Percentiles rank a stretch among this genome's conserved stretches.
phyloP scores from a whole-genome alignment of 2,329 filamentous ascomycete genomes.

The Hypoxylon rubiginosum region DNA sequence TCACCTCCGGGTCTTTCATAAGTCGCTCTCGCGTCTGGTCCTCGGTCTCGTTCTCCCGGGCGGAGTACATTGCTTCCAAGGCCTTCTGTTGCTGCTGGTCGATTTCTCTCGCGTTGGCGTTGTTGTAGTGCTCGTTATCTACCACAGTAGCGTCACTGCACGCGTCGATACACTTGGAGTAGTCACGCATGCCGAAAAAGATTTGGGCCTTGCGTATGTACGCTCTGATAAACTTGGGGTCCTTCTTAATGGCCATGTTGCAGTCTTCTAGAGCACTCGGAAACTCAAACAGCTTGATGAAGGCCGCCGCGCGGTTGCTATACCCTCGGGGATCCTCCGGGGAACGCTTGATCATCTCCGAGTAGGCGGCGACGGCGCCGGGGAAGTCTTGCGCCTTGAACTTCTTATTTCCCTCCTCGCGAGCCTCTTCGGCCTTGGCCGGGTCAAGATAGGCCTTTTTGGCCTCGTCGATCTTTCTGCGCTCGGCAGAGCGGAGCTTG shows the following conservation, averaged over 20 bases:
- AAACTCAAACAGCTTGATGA: slow-evolving; percentile 97
- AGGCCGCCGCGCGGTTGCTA: slow-evolving; percentile 96
- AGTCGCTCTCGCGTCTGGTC: slow-evolving; percentile 94
- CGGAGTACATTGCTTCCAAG: slow-evolving; percentile 87
- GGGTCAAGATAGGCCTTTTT: slow-evolving; percentile 89
- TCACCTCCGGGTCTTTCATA: slow-evolving; percentile 89
- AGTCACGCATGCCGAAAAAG: slow-evolving; percentile 97
- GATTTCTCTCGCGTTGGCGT: slow-evolving; percentile 90
- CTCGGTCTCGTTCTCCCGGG: slow-evolving; percentile 94
- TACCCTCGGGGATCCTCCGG: slow-evolving; percentile 94
- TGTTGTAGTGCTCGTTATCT: slow-evolving; percentile 75
- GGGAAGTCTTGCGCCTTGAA: slow-evolving; percentile 99
- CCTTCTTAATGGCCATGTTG: slow-evolving; percentile 89
- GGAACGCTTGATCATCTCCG: slow-evolving; percentile 95
- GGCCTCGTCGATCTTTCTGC: slow-evolving; percentile 81
- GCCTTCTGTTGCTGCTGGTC: slow-evolving; percentile 96
- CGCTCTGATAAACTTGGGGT: slow-evolving; percentile 92
- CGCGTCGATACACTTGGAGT: slow-evolving; percentile 92
- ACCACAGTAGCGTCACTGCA: slow-evolving; percentile 84
- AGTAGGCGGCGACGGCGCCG: slow-evolving; percentile 92
- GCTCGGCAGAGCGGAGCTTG: slow-evolving; percentile 93
- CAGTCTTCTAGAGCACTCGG: slow-evolving; percentile 94
- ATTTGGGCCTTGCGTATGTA: slow-evolving; percentile 98
- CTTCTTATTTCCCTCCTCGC: slow-evolving; percentile 93
- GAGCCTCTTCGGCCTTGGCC: slow-evolving; percentile 92